These are phyloP conservation scores for Apiospora marii DNA, from an alignment of 2,329 filamentous ascomycete species.

Conservation along the genomic window DNA sequence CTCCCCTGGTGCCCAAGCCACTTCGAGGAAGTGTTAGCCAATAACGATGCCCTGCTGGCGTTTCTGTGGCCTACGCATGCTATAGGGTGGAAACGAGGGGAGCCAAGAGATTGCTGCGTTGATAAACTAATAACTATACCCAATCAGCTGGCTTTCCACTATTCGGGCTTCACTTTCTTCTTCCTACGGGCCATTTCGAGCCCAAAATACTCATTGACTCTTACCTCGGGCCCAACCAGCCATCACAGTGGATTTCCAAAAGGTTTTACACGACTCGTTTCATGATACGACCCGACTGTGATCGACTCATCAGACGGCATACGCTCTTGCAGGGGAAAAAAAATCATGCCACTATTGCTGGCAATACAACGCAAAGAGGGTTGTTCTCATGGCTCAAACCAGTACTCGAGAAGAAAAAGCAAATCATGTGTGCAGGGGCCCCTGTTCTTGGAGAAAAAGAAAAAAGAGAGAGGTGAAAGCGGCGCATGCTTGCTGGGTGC, in stretches of 20 bases:
- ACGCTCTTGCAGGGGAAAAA: background rate
- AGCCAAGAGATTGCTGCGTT: background rate
- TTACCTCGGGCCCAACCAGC: background rate
- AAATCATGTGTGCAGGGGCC: background rate
- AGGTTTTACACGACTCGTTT: background rate
- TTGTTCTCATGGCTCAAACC: background rate
- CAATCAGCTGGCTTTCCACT: background rate
- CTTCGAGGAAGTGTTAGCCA: background rate
- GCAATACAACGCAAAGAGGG: background rate
- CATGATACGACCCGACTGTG: background rate
- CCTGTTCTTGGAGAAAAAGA: background rate
- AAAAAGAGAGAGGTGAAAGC: background rate
- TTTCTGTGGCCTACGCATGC: background rate
- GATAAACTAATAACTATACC: background rate
- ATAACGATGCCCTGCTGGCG: background rate
- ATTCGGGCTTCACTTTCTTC: background rate
- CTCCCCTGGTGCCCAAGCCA: background rate
- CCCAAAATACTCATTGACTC: background rate
- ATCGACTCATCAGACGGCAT: background rate
- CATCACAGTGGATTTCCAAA: background rate
- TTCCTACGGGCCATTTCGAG: background rate
- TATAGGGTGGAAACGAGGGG: background rate
- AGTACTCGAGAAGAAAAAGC: background rate
- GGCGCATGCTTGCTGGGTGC: background rate
- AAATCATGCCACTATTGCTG: background rate